Evolutionary conservation across 495 filamentous ascomycete genomes (phyloP).

Genomic region (Polyplosphaeria fusca): DNA sequence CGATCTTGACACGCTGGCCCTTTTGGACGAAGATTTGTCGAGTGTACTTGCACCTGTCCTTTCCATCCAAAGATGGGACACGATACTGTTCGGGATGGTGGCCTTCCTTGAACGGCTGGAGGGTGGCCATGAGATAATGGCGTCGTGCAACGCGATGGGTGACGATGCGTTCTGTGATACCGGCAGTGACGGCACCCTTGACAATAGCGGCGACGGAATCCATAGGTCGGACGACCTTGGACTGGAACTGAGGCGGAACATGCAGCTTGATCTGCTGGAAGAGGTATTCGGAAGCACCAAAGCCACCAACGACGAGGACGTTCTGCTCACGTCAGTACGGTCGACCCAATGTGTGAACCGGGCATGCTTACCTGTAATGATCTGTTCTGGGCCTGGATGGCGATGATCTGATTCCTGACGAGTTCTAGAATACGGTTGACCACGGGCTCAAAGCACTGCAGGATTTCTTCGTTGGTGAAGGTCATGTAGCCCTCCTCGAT

Average conservation of each 20-base stretch:
- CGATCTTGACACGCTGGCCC: constrained; percentile 97
- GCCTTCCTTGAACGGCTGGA: constrained; percentile 98
- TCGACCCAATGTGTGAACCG: background rate
- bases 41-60: constrained; percentile 98
- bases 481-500: constrained; percentile 80
- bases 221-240: constrained; percentile 74
- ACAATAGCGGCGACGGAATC: constrained; percentile 75
- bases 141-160: constrained; percentile 97
- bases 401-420: constrained; percentile 73
- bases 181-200: constrained; percentile 75
- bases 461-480: constrained; percentile 76
- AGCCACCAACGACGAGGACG: constrained; percentile 70
- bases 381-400: constrained; percentile 72
- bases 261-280: constrained; percentile 82
- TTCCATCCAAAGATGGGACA: constrained; percentile 92
- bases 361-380: constrained; percentile 59
- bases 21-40: constrained; percentile 98
- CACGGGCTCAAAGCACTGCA: constrained; percentile 75
- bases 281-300: constrained; percentile 72
- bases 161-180: constrained; percentile 94
- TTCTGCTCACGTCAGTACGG: constrained; percentile 48
- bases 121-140: constrained; percentile 98
- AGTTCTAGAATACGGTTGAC: constrained; percentile 72
- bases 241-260: constrained; percentile 74
- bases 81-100: constrained; percentile 98